Conservation (phyloP, 2,329 filamentous ascomycete genomes). For the Daldinia sp. region DNA sequence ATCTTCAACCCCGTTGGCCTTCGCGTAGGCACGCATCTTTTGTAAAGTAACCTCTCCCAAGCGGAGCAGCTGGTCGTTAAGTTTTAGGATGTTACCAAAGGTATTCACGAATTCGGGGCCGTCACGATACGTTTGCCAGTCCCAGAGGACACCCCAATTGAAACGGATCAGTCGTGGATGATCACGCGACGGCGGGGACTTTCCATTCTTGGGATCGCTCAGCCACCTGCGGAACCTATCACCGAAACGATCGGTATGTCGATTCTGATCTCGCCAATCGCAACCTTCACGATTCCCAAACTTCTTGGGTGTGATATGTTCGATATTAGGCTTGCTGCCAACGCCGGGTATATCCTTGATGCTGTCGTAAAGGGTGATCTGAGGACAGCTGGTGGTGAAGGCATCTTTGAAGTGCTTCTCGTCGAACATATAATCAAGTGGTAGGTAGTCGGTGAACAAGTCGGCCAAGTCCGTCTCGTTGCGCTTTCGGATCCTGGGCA, state of each 20-base stretch:
- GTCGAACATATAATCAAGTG: constrained; percentile 63
- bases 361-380: constrained; percentile 58
- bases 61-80: constrained; percentile 58
- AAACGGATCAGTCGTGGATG: constrained; percentile 57
- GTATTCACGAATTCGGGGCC: constrained; percentile 61
- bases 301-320: constrained; percentile 58
- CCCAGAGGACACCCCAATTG: constrained; percentile 60
- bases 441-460: constrained; percentile 56
- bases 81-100: constrained; percentile 57
- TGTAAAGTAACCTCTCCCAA: constrained; percentile 55
- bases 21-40: constrained; percentile 53
- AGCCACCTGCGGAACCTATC: constrained; percentile 53
- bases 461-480: constrained; percentile 57
- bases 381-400: constrained; percentile 56
- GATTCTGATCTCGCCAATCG: constrained; percentile 56
- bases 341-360: constrained; percentile 55
- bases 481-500: constrained; percentile 61
- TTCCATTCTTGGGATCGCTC: constrained; percentile 46
- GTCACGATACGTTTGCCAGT: constrained; percentile 61
- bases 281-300: constrained; percentile 56
- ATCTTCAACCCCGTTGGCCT: constrained; percentile 39
- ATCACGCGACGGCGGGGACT: constrained; percentile 45
- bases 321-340: constrained; percentile 51
- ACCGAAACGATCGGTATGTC: constrained; percentile 57
- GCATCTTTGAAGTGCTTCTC: constrained; percentile 58